These are phyloP conservation scores for Gracilaria caudata DNA, from an alignment of 23 red algal species.

Conservation along the genomic window DNA sequence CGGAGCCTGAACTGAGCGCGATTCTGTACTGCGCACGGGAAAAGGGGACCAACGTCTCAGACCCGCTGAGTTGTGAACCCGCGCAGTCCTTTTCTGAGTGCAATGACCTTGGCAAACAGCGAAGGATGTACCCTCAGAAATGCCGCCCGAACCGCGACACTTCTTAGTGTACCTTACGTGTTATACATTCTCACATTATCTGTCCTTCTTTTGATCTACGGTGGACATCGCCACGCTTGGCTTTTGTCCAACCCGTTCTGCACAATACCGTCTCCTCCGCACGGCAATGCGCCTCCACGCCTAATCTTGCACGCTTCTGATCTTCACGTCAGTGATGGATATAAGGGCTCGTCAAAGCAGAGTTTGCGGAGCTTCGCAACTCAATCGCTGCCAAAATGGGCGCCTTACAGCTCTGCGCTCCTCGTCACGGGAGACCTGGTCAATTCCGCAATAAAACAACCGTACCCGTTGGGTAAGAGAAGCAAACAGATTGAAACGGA, in stretches of 20 bases:
- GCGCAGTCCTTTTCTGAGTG: too few species aligned
- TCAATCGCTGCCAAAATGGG: slow-evolving; percentile 34
- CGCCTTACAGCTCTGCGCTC: slow-evolving; percentile 6
- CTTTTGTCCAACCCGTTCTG: slow-evolving; percentile 39
- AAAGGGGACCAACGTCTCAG: background rate
- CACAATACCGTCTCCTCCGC: slow-evolving; percentile 4
- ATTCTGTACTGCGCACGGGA: background rate
- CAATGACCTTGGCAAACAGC: background rate
- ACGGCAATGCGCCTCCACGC: background rate
- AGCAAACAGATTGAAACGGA: slow-evolving; percentile 48
- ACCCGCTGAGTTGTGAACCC: background rate
- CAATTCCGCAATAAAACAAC: slow-evolving; percentile 36
- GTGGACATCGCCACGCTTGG: slow-evolving; percentile 49
- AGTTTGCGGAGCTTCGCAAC: slow-evolving; percentile 19
- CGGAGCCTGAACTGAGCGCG: background rate
- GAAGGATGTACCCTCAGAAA: background rate
- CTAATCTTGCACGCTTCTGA: slow-evolving; percentile 60
- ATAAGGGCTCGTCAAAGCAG: slow-evolving; percentile 17
- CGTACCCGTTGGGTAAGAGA: slow-evolving; percentile 33
- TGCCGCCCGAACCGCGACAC: background rate
- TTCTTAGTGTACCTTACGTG: slow-evolving; percentile 35
- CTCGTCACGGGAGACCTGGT: slow-evolving; percentile 67
- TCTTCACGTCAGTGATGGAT: slow-evolving; percentile 36
- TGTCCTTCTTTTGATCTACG: slow-evolving; percentile 37
- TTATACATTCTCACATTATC: slow-evolving; percentile 11